A percentile compares a stretch with the other conserved stretches of the same genome.
These are phyloP conservation scores for Lasiodiplodia gonubiensis DNA, from an alignment of 2,329 filamentous ascomycete species.

Conservation along the genomic window DNA sequence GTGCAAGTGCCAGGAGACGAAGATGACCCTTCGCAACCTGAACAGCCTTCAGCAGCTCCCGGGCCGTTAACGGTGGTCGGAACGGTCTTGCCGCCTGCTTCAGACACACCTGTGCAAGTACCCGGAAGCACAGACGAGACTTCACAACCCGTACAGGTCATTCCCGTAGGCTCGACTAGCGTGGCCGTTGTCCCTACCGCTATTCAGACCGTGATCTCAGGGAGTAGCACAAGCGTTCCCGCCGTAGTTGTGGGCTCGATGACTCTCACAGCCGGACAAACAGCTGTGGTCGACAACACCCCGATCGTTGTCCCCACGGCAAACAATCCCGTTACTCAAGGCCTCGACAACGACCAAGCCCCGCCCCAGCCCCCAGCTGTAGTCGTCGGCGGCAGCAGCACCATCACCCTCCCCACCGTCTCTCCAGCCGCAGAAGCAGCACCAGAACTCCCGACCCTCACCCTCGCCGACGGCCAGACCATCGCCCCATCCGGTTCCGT, in stretches of 20 bases:
- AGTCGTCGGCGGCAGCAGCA: neutral
- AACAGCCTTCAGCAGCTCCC: neutral
- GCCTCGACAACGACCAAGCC: neutral
- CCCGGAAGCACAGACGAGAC: neutral
- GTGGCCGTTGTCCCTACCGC: neutral
- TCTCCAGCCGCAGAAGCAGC: neutral
- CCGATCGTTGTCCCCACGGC: neutral
- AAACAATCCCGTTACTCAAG: neutral
- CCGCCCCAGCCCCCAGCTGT: neutral
- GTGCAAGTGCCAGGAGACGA: neutral
- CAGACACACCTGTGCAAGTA: neutral
- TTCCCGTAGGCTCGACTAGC: neutral
- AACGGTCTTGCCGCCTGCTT: neutral
- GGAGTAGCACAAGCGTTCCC: neutral
- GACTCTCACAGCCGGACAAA: slow-evolving; percentile 1
- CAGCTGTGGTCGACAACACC: neutral
- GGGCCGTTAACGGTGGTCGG: neutral
- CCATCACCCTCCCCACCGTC: neutral
- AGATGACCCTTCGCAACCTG: neutral
- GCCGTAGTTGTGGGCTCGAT: neutral
- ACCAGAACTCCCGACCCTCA: neutral
- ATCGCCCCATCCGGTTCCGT: neutral
- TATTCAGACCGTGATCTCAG: neutral
- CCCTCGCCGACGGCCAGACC: slow-evolving; percentile 1
- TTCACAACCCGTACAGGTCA: neutral